Evolutionary conservation across 1,139 yeast species (phyloP).

Genomic region (Blastobotrys ciferrii): DNA sequence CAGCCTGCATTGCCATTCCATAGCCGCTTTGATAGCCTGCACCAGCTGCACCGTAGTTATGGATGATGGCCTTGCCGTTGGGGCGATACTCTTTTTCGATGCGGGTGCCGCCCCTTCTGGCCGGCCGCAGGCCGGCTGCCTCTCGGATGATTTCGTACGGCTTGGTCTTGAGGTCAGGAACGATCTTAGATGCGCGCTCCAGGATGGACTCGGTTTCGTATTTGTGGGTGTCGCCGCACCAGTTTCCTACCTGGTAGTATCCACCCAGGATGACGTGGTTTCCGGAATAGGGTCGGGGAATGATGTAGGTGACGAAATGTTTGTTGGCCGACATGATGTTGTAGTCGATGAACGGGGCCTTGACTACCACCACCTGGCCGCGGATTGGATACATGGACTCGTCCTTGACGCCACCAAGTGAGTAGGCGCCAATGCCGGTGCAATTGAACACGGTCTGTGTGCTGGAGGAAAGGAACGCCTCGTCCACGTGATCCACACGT

Average conservation of each 20-base stretch:
- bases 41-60: conserved; percentile 76
- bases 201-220: conserved; percentile 58
- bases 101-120: conserved; percentile 66
- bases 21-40: conserved; percentile 73
- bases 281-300: conserved; percentile 63
- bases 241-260: conserved; percentile 55
- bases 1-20: conserved; percentile 58
- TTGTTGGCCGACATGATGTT: conserved; percentile 26
- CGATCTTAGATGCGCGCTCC: conserved; percentile 50
- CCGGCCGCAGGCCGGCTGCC: conserved; percentile 68
- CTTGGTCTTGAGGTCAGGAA: conserved; percentile 53
- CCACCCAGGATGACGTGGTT: conserved; percentile 70
- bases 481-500: conserved; percentile 50
- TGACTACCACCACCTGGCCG: conserved; percentile 66
- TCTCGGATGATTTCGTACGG: conserved; percentile 46
- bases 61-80: conserved; percentile 46
- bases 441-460: conserved; percentile 62
- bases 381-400: conserved; percentile 56
- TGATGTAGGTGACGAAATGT: conserved; percentile 46
- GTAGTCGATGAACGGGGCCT: conserved; percentile 41
- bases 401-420: conserved; percentile 59
- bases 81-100: conserved; percentile 49
- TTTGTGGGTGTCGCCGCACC: conserved; percentile 55
- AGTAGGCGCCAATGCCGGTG: conserved; percentile 62
- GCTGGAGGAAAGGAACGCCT: conserved; percentile 43